Percentiles rank a stretch among this genome's conserved stretches.
Evolutionary conservation across 768 basidiomycete genomes (phyloP).

Genomic region (Aureoboletus auriporus): DNA sequence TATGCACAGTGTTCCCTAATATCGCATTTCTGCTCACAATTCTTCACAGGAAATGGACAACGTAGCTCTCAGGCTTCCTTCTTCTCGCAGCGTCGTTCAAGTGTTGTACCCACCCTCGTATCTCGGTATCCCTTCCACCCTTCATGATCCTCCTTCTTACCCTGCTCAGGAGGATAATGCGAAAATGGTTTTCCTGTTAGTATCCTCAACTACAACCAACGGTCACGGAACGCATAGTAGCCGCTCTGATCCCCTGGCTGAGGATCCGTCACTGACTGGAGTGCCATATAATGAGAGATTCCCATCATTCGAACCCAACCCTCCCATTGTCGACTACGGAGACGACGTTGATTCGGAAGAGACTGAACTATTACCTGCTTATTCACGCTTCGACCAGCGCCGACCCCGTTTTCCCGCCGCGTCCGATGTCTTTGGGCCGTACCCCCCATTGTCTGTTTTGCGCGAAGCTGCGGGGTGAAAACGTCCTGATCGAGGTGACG

Average conservation of each 20-base stretch:
- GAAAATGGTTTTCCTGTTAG: background rate
- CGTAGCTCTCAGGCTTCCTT: conserved; percentile 8
- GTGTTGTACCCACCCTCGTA: conserved; percentile 26
- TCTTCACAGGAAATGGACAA: conserved; percentile 5
- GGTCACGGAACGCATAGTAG: background rate
- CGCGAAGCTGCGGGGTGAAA: background rate
- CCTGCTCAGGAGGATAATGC: background rate
- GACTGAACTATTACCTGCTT: conserved; percentile 17
- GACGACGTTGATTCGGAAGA: conserved; percentile 5
- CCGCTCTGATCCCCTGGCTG: conserved; percentile 4
- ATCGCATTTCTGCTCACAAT: conserved; percentile 5
- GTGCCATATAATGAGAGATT: conserved; percentile 9
- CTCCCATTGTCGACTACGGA: background rate
- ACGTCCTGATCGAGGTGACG: too few species aligned
- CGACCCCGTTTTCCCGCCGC: conserved; percentile 16
- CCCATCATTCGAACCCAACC: background rate
- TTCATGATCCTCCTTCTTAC: conserved; percentile 10
- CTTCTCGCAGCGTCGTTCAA: conserved; percentile 20
- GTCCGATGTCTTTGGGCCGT: conserved; percentile 24
- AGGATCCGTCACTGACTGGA: conserved; percentile 14
- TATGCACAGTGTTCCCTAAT: too few species aligned
- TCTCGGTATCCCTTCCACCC: conserved; percentile 2
- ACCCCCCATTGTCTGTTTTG: conserved; percentile 20
- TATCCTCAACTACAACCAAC: background rate
- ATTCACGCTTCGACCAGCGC: conserved; percentile 26